Base-by-base conservation (phyloP, 495 filamentous ascomycete genomes). In the Chlorociboria aeruginascens region DNA sequence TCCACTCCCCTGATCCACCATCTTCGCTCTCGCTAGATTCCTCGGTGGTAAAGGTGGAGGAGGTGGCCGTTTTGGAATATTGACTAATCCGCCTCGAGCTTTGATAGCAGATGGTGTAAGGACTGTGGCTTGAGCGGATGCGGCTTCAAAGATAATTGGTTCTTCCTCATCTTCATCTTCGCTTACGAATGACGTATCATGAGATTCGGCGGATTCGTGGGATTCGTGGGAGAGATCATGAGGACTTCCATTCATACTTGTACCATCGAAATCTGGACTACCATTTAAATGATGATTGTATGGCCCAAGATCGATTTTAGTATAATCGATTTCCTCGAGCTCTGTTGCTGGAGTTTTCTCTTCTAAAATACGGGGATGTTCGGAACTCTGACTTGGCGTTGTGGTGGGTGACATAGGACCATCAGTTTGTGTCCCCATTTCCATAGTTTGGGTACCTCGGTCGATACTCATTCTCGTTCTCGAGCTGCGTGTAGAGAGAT, bases 61-160 rank as follows among this genome's bases (percentile, higher is more conserved):
- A 7, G 81, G 70, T 2, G 78, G 63, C 29, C 82, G 67, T 64
- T 85, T 86, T 1, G 82, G 77, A 58, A 89, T 87, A 16, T 74
- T 82, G 25, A 89, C 81, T 12, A 86, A 59, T 20, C 76, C 73
- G 13, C 81, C 81, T 39, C 77, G 65, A 28, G 66, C 71, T 30
- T 70, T 56, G 33, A 59, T 46, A 1, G 65, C 62, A 3, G 66
- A 56, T 9, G 67, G 71, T 13, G 73, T 74, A 36, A 86, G 72
- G 1, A 74, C 59, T 39, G 70, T 60, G 56, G 74, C 66, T 37
- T 68, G 63, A 9, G 71, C 61, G 17, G 56, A 66, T 9, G 71
- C 70, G 9, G 69, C 68, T 34, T 73, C 66, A 37, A 69, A 74
- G 13, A 78, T 66, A 9, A 81, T 61, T 0, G 74, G 67, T 43